Evolutionary conservation across 2,329 filamentous ascomycete genomes (phyloP), one percentile per base, ranked within the genome.

Genomic region (Paraphoma sp.): DNA sequence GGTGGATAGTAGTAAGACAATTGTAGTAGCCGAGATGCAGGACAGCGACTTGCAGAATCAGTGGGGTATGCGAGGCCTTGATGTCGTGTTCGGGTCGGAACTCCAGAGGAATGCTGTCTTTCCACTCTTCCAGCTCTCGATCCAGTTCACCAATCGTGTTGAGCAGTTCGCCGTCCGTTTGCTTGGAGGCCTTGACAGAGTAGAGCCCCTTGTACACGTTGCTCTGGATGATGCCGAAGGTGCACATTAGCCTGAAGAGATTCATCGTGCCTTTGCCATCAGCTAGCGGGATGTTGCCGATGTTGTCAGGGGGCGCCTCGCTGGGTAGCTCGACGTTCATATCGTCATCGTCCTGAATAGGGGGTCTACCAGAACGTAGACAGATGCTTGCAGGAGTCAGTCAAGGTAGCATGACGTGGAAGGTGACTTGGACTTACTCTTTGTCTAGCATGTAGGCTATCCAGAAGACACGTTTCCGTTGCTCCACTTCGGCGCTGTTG

Each of bases 41-140:
- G 74, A 97, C 92, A 58, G 97, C 93, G 50, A 99, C 87, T 64
- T 98, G 94, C 17, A 99, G 82, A 17, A 98, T 93, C n/a, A 98
- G 83, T 0, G 94, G 93, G 0, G 93, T 96, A 75, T 97, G 92
- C 0, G 90, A 90, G 0, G 92, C 92, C 76, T 93, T 93, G 76
- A 99, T 98, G 76, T 97, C 93, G 73, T 97, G 89, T 76, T 98
- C 95, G 0, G 95, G 95, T n/a, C 95, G 87, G 79, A 97, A 98
- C 70, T 98, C 95, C 54, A 97, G 85, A 2, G 95, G 94, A 51
- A 99, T 98, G 49, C 85, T 87, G 72, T 98, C 93, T 80, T 98
- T 98, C 95, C 95, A 99, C 51, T 92, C 89, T 74, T 99, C 95
- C 4, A 99, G 79, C 52, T 82, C 75, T 53, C 75, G 89, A 73